Base-by-base conservation (phyloP, 2,329 filamentous ascomycete genomes). In the Colletotrichum scovillei region DNA sequence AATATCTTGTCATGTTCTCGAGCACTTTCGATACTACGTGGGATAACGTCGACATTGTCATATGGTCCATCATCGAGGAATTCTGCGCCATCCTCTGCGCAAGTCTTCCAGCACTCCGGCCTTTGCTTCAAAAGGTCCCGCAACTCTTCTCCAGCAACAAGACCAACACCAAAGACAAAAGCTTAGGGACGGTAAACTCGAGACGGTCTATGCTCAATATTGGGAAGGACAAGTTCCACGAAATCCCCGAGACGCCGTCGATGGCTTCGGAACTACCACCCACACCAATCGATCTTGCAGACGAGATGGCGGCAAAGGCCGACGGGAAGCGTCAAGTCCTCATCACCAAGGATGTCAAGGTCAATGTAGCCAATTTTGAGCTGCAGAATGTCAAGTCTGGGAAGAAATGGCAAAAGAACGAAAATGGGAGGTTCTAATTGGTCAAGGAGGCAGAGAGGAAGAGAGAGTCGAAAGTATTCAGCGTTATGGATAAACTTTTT, bases 61-160 rank as follows among this genome's bases (percentile, higher is more conserved):
- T 80, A 28, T 82, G 81, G 81, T 80, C 79, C 26, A 73, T 78
- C 14, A 78, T 81, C 49, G 80, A 82, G 69, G 75, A 75, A 19
- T 78, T 78, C 53, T 77, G 79, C 9, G 85, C 83, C 14, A 85
- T 87, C n/a, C 79, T 81, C 35, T 85, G 80, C 7, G 85, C 84
- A 56, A 86, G 84, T 63, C 82, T 86, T 1, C 80, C 80, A 5
- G 81, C 84, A 19, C 83, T 80, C 3, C 85, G 83, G 0, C 86
- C 82, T 14, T 82, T 86, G 24, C 70, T 82, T 5, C 74, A 77
- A n/a, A 74, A 76, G 53, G 60, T 72, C 4, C 62, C 63, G 5
- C 11, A 24, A 4, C 14, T 63, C 14, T 68, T 72, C 16, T 32
- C 56, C 4, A 63, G 32, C 76, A 76, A 12, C 67, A 77, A 22